Evolutionary conservation across 495 filamentous ascomycete species (phyloP), one percentile per base, ranked within the genome.

Genomic region (Cudoniella acicularis): DNA sequence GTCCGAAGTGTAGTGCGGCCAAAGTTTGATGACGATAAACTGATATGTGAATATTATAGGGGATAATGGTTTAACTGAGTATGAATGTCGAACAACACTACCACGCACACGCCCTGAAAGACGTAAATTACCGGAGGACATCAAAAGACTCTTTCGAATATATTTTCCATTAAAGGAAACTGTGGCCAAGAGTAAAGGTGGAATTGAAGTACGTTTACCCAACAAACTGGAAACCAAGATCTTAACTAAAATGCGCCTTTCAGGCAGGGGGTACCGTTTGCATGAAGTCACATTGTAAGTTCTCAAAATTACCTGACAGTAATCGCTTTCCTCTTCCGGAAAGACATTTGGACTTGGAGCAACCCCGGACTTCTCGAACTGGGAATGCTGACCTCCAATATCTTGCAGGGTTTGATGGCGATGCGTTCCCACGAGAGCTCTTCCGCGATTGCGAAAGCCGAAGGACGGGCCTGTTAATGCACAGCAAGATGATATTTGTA

Each of bases 321-420:
- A 13, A 36, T 36, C 30, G 30, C 6, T 6, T 36, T 4, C 13
- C 30, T 13, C 13, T 36, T 36, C 30, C 13, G 30, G 30, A 13
- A 4, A 6, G 30, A 4, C 66, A 17, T 47, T 8, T 8, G 16
- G 16, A 17, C 8, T 47, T 21, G n/a, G 8, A 8, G 8, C n/a
- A 4, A 6, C 43, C 17, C 23, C 18, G 10, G 18, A 50, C 25
- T 25, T 23, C 23, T 24, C 20, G 20, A 20, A 3, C 48, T 17
- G 92, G 80, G 1, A 94, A 94, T 1, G 96, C 91, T 0, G 89
- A 97, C 24, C 96, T 88, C 65, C 82, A 93, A 43, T 79, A 85
- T 51, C 64, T 76, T 1, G 79, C 78, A 54, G 92, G 85, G 83
- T 96, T 84, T 75, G 70, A 85, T 8, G 68, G 76, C 0, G 56